phyloP scores from a whole-genome alignment of 306 rosid genomes.

The Cercis canadensis region DNA sequence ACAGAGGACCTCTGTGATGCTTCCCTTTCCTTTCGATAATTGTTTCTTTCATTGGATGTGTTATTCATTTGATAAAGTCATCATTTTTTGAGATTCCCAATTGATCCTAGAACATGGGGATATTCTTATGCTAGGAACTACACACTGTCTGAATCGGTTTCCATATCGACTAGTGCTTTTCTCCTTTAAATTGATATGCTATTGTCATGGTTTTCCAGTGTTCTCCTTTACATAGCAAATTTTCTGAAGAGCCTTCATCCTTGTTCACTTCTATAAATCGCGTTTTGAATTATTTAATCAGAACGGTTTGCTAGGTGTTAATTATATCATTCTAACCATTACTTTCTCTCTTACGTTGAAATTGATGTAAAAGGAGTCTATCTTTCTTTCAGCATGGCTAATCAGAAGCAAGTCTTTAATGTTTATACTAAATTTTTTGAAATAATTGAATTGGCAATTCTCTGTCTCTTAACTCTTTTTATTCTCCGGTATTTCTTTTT shows the following conservation, averaged over 20 bases:
- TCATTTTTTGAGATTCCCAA: not conserved
- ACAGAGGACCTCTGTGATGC: not conserved
- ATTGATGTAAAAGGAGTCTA: slow-evolving; percentile 16
- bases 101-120: slow-evolving; percentile 20
- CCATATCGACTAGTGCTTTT: not conserved
- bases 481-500: not conserved
- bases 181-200: not conserved
- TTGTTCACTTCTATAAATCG: not conserved
- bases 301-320: not conserved
- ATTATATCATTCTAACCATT: not conserved
- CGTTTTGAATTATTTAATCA: not conserved
- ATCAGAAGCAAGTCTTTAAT: slow-evolving; percentile 8
- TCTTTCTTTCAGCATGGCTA: slow-evolving; percentile 1
- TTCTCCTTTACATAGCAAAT: not conserved
- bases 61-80: not conserved
- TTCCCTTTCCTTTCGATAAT: not conserved
- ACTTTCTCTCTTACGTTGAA: not conserved
- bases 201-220: not conserved
- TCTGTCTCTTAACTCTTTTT: not conserved
- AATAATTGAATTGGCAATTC: slow-evolving; percentile 5
- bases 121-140: not conserved
- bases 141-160: slow-evolving; percentile 10
- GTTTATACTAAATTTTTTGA: slow-evolving; percentile 4
- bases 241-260: not conserved
- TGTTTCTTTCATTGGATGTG: slow-evolving; percentile 18